Percentiles rank a stretch among this genome's conserved stretches.
Evolutionary conservation across 2,329 filamentous ascomycete genomes (phyloP).

Genomic region (Ceratocystis lukuohia): DNA sequence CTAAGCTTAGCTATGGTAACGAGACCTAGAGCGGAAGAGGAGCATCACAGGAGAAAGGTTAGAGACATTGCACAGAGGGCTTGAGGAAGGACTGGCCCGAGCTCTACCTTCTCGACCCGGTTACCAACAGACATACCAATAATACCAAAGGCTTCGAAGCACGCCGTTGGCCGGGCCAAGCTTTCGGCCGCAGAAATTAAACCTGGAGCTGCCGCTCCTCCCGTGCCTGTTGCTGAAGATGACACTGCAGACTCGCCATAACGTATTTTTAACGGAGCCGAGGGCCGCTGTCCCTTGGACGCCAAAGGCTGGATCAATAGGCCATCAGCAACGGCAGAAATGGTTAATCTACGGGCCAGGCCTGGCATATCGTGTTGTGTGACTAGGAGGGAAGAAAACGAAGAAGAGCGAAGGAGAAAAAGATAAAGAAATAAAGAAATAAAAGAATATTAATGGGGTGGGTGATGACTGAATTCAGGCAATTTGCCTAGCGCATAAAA

Average conservation of each 20-base stretch:
- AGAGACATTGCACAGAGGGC: background rate
- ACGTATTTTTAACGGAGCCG: conserved; percentile 51
- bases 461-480: background rate
- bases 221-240: conserved; percentile 1
- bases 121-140: conserved; percentile 34
- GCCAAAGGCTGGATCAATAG: conserved; percentile 64
- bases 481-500: background rate
- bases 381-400: conserved; percentile 19
- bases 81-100: no score
- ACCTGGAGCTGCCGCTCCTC: background rate
- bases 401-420: conserved; percentile 16
- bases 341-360: conserved; percentile 64
- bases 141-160: conserved; percentile 47
- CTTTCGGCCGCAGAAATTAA: conserved; percentile 26
- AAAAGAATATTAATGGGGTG: background rate
- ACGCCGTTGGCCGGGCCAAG: conserved; percentile 33
- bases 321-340: conserved; percentile 71
- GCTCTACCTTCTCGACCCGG: background rate
- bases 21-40: conserved; percentile 44
- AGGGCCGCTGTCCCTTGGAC: conserved; percentile 42
- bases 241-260: conserved; percentile 40
- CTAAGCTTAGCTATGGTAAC: conserved; percentile 67
- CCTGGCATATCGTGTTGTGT: conserved; percentile 52
- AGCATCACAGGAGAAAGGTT: background rate
- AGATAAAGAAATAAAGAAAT: background rate